These are phyloP conservation scores for Lycium ferocissimum DNA, from an alignment of 257 asterid genomes.

Conservation along the genomic window DNA sequence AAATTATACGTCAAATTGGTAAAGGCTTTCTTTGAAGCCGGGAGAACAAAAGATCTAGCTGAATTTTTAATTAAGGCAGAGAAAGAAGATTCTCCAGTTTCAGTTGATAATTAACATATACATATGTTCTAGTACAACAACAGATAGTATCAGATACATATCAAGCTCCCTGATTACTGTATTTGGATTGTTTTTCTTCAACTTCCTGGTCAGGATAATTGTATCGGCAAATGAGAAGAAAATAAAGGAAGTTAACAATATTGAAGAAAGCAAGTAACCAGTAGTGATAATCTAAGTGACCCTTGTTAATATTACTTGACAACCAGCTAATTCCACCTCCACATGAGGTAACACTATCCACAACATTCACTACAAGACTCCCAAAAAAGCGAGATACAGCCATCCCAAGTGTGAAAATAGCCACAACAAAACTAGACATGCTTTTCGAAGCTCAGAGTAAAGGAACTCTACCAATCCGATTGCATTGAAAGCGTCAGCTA, in stretches of 20 bases:
- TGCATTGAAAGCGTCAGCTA: slow-evolving; percentile 38
- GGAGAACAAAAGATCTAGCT: slow-evolving; percentile 68
- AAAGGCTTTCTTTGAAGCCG: slow-evolving; percentile 76
- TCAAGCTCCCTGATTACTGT: neutral
- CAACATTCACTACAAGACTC: slow-evolving; percentile 29
- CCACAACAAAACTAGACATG: slow-evolving; percentile 42
- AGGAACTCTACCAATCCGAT: slow-evolving; percentile 37
- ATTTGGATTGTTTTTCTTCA: neutral
- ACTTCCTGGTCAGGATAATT: neutral
- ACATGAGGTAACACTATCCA: slow-evolving; percentile 24
- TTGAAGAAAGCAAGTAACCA: slow-evolving; percentile 35
- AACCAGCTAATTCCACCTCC: slow-evolving; percentile 33
- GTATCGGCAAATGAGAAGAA: slow-evolving; percentile 16
- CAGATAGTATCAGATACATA: neutral
- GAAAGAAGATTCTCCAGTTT: slow-evolving; percentile 72
- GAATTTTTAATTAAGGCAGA: slow-evolving; percentile 73
- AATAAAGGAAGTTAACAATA: slow-evolving; percentile 31
- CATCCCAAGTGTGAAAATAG: slow-evolving; percentile 32
- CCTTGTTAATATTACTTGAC: slow-evolving; percentile 37
- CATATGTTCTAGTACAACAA: neutral
- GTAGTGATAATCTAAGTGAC: slow-evolving; percentile 40
- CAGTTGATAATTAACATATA: slow-evolving; percentile 52
- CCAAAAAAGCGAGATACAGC: slow-evolving; percentile 33
- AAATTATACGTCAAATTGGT: slow-evolving; percentile 71
- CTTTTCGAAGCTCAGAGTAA: slow-evolving; percentile 34